Base-by-base conservation (phyloP, 2,329 filamentous ascomycete genomes). In the Botrytis elliptica region DNA sequence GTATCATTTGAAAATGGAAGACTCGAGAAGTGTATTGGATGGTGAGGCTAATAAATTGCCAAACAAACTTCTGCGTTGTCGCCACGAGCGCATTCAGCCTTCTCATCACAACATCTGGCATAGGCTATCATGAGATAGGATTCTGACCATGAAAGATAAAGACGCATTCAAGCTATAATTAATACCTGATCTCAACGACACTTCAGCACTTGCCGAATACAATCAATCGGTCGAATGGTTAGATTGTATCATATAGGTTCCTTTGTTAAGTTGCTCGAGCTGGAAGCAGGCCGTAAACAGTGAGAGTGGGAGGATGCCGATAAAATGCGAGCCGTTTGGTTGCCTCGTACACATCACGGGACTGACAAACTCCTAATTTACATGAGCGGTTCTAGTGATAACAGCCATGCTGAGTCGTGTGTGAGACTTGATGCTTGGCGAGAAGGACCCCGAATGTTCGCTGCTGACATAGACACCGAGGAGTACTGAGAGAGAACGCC, bases 161-260 rank as follows among this genome's bases (percentile, higher is more conserved):
- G 33, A 9, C 9, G 22, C 9, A 62, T 46, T 33, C 6, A 10
- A 66, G 7, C 4, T 36, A 33, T 33, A 33, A 33, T 5, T 38
- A 18, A 38, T 10, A 20, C 2, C 4, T 0, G 0, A 38, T 0
- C 49, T 3, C 5, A 18, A 64, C 22, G 7, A 66, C 6, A 4
- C 22, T 20, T 10, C 22, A 52, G 64, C 29, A 67, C 44, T 67
- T 16, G 3, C 44, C n/a, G 33, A 52, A 38, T 12, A 44, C 0
- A 10, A 20, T 6, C 0, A 16, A 5, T 7, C 20, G 38, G 64
- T 7, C 49, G 33, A 16, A 67, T 20, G 16, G 18, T 16, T 4
- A 33, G 1, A 38, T n/a, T 8, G 1, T 4, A 6, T 38, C 7
- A 7, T 5, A 3, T 2, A 20, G 20, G 1, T 25, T 38, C 22